Percentiles rank a stretch among this genome's conserved stretches.
phyloP scores from a whole-genome alignment of 495 filamentous ascomycete genomes.

The Pyronema domesticum region DNA sequence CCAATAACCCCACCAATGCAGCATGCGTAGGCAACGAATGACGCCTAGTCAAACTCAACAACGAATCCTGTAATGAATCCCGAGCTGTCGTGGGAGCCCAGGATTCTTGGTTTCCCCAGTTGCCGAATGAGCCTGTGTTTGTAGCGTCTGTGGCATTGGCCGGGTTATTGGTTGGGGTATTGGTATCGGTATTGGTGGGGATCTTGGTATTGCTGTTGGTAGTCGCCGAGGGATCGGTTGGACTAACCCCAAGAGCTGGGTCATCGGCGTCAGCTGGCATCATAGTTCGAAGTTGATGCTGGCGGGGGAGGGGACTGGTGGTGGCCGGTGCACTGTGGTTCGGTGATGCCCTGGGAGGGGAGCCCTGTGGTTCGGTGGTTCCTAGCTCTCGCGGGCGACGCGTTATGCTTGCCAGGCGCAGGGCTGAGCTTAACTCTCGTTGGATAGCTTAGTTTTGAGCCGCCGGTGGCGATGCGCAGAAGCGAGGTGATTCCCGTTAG shows the following conservation, averaged over 20 bases:
- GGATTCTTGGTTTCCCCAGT: not conserved
- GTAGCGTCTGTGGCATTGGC: not conserved
- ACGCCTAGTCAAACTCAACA: slow-evolving; percentile 21
- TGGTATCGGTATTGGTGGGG: not conserved
- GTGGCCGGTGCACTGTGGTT: too few relatives aligned
- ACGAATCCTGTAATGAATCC: slow-evolving; percentile 9
- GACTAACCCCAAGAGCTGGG: too few relatives aligned
- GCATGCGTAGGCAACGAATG: slow-evolving; percentile 22
- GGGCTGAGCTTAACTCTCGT: too few relatives aligned
- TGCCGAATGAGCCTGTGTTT: not conserved
- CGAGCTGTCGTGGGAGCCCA: not conserved
- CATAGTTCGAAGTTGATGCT: too few relatives aligned
- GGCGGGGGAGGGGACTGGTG: too few relatives aligned
- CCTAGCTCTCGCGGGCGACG: too few relatives aligned
- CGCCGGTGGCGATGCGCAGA: too few relatives aligned
- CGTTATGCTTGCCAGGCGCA: too few relatives aligned
- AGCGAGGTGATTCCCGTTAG: too few relatives aligned
- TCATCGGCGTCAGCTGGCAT: too few relatives aligned
- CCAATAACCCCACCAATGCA: slow-evolving; percentile 6
- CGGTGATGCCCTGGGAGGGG: too few relatives aligned
- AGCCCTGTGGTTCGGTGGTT: not conserved
- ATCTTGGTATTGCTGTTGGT: not conserved
- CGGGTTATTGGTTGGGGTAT: not conserved
- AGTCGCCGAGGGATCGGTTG: not conserved
- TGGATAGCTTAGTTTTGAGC: not conserved